These are phyloP conservation scores for Globisporangium rhizosaccharum DNA, from an alignment of 352 stramenopile species.

Conservation along the genomic window DNA sequence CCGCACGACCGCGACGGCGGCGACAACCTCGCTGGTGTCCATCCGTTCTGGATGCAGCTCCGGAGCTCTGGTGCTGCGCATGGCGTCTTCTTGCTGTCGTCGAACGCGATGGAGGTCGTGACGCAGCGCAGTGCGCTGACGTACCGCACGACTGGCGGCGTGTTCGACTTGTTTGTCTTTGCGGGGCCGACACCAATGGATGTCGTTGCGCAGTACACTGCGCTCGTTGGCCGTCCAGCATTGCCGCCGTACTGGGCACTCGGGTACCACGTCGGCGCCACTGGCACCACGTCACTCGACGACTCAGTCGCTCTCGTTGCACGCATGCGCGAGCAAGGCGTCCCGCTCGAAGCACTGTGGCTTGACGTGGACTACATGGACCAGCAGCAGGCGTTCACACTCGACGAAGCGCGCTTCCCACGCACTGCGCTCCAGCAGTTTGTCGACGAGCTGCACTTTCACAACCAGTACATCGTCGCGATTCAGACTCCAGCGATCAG, in stretches of 20 bases:
- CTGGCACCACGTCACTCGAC: slow-evolving; percentile 29
- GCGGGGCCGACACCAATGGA: slow-evolving; percentile 43
- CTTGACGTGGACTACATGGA: slow-evolving; percentile 67
- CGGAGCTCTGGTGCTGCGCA: slow-evolving; percentile 41
- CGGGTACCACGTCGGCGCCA: slow-evolving; percentile 73
- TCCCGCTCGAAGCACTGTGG: slow-evolving; percentile 82
- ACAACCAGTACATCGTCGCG: slow-evolving; percentile 73
- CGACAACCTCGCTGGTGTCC: slow-evolving; percentile 75
- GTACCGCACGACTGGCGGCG: slow-evolving; percentile 70
- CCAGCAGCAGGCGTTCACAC: slow-evolving; percentile 41
- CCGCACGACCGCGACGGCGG: slow-evolving; percentile 31
- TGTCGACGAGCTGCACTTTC: slow-evolving; percentile 75
- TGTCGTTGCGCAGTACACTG: slow-evolving; percentile 71
- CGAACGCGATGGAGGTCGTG: slow-evolving; percentile 86
- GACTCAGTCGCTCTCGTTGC: slow-evolving; percentile 29
- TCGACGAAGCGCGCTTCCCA: slow-evolving; percentile 55
- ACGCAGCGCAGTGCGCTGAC: slow-evolving; percentile 57
- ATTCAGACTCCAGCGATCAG: slow-evolving; percentile 65
- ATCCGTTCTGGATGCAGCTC: slow-evolving; percentile 75
- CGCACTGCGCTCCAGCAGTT: slow-evolving; percentile 35
- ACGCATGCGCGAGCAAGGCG: slow-evolving; percentile 26
- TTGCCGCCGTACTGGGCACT: slow-evolving; percentile 85
- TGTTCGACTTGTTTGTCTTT: slow-evolving; percentile 83
- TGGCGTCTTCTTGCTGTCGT: slow-evolving; percentile 74
- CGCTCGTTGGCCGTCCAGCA: slow-evolving; percentile 60